phyloP scores from a whole-genome alignment of 1,284 basidiomycete species.

The Puccinia polysora region DNA sequence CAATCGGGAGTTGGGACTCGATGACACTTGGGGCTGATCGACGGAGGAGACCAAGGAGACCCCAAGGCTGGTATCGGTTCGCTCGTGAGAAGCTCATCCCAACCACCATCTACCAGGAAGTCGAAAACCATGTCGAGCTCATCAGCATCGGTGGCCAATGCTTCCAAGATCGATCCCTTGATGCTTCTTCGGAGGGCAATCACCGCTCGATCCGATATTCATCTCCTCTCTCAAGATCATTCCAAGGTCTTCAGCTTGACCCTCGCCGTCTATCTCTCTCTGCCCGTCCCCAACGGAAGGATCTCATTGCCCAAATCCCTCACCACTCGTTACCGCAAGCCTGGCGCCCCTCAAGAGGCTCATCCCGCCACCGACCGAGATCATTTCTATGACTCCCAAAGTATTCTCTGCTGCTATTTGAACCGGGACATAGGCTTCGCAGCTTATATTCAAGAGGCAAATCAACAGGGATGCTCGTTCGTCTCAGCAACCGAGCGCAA shows the following conservation, averaged over 20 bases:
- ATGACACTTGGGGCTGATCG: no score
- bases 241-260: conserved; percentile 39
- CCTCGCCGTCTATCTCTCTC: conserved; percentile 43
- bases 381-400: conserved; percentile 72
- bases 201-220: conserved; percentile 42
- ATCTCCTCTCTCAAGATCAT: conserved; percentile 43
- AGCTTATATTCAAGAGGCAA: conserved; percentile 78
- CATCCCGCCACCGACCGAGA: conserved; percentile 56
- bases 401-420: conserved; percentile 73
- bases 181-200: conserved; percentile 47
- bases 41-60: no score
- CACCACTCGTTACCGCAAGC: conserved; percentile 30
- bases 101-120: no score
- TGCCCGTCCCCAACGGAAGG: conserved; percentile 29
- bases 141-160: background rate
- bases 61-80: no score
- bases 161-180: conserved; percentile 45
- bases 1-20: no score
- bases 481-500: conserved; percentile 81
- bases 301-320: conserved; percentile 18
- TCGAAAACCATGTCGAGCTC: no score
- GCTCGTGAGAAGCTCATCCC: no score
- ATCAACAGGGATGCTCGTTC: conserved; percentile 67
- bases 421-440: conserved; percentile 67
- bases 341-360: conserved; percentile 57